phyloP scores from a whole-genome alignment of 306 rosid genomes.

The Cucumis cinereus region DNA sequence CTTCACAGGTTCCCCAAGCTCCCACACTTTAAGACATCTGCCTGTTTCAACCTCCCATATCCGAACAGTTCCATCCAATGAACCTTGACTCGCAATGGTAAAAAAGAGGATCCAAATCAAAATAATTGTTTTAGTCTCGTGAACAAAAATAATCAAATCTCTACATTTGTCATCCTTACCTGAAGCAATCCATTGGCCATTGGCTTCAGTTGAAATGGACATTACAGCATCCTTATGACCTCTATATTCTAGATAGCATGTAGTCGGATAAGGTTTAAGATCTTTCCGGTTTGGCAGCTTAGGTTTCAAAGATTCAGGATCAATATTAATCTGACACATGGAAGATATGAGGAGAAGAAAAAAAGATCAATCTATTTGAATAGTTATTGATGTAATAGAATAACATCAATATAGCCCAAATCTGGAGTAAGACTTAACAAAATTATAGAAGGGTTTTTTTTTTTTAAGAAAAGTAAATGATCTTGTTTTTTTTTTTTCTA shows the following conservation, averaged over 20 bases:
- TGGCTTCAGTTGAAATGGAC: constrained; percentile 63
- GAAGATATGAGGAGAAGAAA: background rate
- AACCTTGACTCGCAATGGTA: constrained; percentile 40
- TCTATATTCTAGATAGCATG: constrained; percentile 69
- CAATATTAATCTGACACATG: constrained; percentile 59
- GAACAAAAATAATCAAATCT: constrained; percentile 7
- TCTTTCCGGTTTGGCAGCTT: constrained; percentile 78
- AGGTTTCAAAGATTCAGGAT: constrained; percentile 90
- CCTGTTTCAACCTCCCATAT: constrained; percentile 92
- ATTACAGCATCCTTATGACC: constrained; percentile 81
- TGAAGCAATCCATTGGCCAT: constrained; percentile 98
- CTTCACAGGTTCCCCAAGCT: constrained; percentile 64
- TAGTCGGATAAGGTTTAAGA: constrained; percentile 73
- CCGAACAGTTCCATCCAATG: constrained; percentile 81
- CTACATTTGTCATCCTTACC: constrained; percentile 32
- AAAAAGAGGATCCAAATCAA: constrained; percentile 7
- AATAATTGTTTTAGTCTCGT: background rate
- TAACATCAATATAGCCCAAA: background rate
- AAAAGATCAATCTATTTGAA: background rate
- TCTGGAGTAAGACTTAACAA: background rate
- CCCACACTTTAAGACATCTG: constrained; percentile 69
- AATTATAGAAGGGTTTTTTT: background rate
- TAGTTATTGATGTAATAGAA: background rate
- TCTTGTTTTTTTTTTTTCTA: constrained; percentile 11
- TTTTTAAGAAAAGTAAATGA: background rate